phyloP scores from a whole-genome alignment of 169 alveolate genomes.

The Neospora caninum region DNA sequence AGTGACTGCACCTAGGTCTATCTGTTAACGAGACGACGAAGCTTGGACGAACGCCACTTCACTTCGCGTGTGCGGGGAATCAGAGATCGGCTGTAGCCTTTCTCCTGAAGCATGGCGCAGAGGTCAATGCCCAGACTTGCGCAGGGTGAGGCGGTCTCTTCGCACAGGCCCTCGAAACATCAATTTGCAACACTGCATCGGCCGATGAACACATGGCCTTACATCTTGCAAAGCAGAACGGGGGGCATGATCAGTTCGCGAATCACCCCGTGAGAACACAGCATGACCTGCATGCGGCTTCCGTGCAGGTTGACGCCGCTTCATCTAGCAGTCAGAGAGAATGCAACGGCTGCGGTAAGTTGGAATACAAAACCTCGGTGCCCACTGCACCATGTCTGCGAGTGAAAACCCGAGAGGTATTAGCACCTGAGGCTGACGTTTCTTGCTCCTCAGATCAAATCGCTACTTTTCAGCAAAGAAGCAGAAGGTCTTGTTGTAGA shows the following conservation, averaged over 20 bases:
- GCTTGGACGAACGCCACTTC: conserved; percentile 44
- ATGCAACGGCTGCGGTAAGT: conserved; percentile 47
- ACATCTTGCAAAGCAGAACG: too few relatives aligned
- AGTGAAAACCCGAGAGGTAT: background rate
- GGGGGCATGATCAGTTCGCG: too few relatives aligned
- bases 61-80: conserved; percentile 51
- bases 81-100: background rate
- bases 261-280: too few relatives aligned
- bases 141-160: conserved; percentile 18
- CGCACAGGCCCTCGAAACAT: background rate
- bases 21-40: conserved; percentile 27
- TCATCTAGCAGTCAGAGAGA: conserved; percentile 53
- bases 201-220: too few relatives aligned
- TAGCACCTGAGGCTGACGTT: background rate
- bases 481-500: conserved; percentile 29
- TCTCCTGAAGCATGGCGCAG: conserved; percentile 21
- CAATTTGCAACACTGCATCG: too few relatives aligned
- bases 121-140: conserved; percentile 27
- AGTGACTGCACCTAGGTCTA: background rate
- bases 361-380: background rate
- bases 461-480: conserved; percentile 40
- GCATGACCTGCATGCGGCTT: background rate
- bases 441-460: conserved; percentile 19
- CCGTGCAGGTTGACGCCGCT: conserved; percentile 48
- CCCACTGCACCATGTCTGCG: background rate